Evolutionary conservation across 805 yeast species (phyloP).

Genomic region (Scheffersomyces spartinae): DNA sequence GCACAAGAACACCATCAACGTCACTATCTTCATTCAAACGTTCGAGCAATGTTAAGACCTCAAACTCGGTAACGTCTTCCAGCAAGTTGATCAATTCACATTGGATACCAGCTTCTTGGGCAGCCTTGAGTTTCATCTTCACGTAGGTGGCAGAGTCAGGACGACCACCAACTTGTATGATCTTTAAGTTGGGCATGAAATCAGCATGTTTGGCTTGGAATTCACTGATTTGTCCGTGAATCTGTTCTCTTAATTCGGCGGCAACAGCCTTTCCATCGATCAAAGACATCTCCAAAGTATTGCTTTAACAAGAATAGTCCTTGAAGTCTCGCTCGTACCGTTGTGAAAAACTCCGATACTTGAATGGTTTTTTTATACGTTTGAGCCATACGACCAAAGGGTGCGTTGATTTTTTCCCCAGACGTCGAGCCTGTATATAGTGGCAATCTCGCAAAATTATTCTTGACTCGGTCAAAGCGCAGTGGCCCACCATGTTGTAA

Average conservation of each 20-base stretch:
- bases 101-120: conserved; percentile 53
- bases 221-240: conserved; percentile 28
- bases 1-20: conserved; percentile 67
- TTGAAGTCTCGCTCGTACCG: too few species aligned
- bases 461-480: too few species aligned
- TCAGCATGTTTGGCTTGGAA: conserved; percentile 35
- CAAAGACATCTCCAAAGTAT: too few species aligned
- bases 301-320: too few species aligned
- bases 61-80: conserved; percentile 43
- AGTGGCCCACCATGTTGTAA: too few species aligned
- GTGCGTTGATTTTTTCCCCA: neutral
- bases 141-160: conserved; percentile 78
- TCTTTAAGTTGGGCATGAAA: conserved; percentile 55
- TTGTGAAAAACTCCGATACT: conserved; percentile 21
- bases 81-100: conserved; percentile 53
- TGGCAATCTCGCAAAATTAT: too few species aligned
- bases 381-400: conserved; percentile 1
- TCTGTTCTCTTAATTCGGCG: conserved; percentile 21
- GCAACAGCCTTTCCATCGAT: conserved; percentile 38
- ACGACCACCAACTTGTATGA: conserved; percentile 68
- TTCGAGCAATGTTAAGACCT: conserved; percentile 40
- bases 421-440: too few species aligned
- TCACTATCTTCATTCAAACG: conserved; percentile 44
- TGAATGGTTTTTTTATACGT: conserved; percentile 1
- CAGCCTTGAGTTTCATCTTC: conserved; percentile 69